Conservation (phyloP, 495 filamentous ascomycete species). For the Aspergillus baeticus region DNA sequence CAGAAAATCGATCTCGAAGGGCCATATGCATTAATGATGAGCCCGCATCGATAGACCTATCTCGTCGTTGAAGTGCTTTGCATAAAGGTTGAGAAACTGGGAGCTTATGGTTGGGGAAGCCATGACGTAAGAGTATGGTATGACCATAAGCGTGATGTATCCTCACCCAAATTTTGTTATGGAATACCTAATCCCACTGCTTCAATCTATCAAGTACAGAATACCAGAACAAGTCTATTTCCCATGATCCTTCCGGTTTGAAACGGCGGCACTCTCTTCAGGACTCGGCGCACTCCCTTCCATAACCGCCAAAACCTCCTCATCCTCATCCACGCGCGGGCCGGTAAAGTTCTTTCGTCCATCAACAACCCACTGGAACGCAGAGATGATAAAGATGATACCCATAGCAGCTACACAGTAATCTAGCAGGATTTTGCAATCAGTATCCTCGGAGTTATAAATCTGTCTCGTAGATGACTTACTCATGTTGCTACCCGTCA, state of each 20-base stretch:
- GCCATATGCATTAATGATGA: not conserved
- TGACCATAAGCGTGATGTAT: not conserved
- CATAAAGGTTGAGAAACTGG: constrained; percentile 5
- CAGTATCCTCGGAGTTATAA: not conserved
- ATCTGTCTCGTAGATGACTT: constrained; percentile 17
- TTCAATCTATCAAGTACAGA: no score
- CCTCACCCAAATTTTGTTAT: no score
- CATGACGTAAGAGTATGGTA: constrained; percentile 1
- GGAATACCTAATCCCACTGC: no score
- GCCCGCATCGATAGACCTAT: not conserved
- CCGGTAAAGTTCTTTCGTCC: constrained; percentile 71
- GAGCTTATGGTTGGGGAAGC: constrained; percentile 1
- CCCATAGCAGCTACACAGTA: constrained; percentile 71
- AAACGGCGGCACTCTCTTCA: constrained; percentile 7
- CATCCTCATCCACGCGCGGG: constrained; percentile 52
- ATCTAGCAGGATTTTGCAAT: constrained; percentile 31
- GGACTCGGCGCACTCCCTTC: constrained; percentile 7
- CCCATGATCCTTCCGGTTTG: not conserved
- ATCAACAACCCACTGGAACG: constrained; percentile 69
- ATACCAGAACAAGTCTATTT: not conserved
- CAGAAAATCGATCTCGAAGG: not conserved
- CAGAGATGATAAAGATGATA: constrained; percentile 64
- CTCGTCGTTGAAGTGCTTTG: not conserved
- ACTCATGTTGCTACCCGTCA: constrained; percentile 72
- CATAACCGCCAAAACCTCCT: constrained; percentile 40